Base-by-base conservation (phyloP, 169 alveolate genomes). In the Theileria equi region DNA sequence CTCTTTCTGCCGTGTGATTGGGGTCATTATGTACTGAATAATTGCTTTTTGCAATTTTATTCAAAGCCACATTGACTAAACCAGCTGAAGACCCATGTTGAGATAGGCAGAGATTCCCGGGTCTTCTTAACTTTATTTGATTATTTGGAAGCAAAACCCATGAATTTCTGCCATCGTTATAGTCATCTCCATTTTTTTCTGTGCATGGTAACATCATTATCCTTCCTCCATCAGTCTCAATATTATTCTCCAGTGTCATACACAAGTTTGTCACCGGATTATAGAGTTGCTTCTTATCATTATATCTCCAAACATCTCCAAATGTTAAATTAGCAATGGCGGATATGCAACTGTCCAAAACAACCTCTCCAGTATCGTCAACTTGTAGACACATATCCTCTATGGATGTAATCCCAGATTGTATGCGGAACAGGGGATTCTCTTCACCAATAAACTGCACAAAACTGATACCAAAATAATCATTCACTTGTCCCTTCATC, bases 81-180 rank as follows among this genome's bases (percentile, higher is more conserved):
- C 96, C 96, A 7, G 96, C 95, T 50, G 85, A 74, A 16, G 88
- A 57, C 3, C 94, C 95, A 55, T 61, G 59, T 61, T 91, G 96
- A 26, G 94, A 80, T 26, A 92, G 58, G 80, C 96, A 92, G 70
- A 87, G 81, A 59, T 86, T 86, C n/a, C 96, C 94, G 10, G 92
- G 92, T 62, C 91, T 82, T 50, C 90, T 73, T n/a, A 90, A 77
- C 60, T 83, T 88, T 34, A 92, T 59, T 76, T 92, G 96, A 78
- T 90, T 91, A 57, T 89, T 88, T 31, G 95, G 92, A 73, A 84
- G 76, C 44, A 92, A 71, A 36, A 90, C 91, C 96, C 96, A 89
- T 35, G 84, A 74, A 64, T 86, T 84, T 52, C 76, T 81, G n/a
- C 83, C 89, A 52, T 65, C 80, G 66, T 76, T 82, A 58, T 60